Conservation (phyloP, 257 asterid species). For the Gentiana dahurica region DNA sequence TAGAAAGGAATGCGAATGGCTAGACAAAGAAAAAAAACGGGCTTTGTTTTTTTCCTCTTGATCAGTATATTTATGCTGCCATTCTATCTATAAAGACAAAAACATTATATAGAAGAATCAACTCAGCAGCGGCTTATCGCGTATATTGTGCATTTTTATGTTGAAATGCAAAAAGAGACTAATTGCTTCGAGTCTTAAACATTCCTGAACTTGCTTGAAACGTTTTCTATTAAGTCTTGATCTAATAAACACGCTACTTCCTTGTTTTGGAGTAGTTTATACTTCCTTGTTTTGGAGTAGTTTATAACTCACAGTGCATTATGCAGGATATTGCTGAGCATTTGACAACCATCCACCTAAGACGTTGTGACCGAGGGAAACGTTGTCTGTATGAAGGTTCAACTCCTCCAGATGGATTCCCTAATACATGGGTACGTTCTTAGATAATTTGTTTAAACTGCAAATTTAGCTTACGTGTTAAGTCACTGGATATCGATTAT, state of each 20-base stretch:
- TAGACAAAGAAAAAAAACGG: too few species aligned
- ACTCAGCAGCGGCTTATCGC: too few species aligned
- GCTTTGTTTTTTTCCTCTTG: too few species aligned
- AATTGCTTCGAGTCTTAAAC: too few species aligned
- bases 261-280: background rate
- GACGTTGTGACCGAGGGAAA: conserved; percentile 83
- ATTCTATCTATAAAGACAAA: too few species aligned
- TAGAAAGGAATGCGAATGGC: too few species aligned
- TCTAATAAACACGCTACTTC: background rate
- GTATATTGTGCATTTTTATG: too few species aligned
- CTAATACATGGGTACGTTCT: conserved; percentile 38
- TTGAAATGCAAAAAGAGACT: background rate
- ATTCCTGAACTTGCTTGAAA: background rate
- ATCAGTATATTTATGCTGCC: too few species aligned
- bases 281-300: too few species aligned
- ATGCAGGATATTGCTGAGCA: conserved; percentile 96
- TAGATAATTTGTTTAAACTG: background rate
- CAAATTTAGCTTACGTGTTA: background rate
- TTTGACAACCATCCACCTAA: conserved; percentile 72
- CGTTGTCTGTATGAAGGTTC: conserved; percentile 94
- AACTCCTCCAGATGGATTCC: conserved; percentile 78
- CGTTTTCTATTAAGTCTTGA: background rate
- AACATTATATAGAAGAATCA: too few species aligned
- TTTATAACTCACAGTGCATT: conserved; percentile 3
- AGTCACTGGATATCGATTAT: background rate